phyloP scores from a whole-genome alignment of 176 grass and related monocot genomes.

The Triticum monococcum region DNA sequence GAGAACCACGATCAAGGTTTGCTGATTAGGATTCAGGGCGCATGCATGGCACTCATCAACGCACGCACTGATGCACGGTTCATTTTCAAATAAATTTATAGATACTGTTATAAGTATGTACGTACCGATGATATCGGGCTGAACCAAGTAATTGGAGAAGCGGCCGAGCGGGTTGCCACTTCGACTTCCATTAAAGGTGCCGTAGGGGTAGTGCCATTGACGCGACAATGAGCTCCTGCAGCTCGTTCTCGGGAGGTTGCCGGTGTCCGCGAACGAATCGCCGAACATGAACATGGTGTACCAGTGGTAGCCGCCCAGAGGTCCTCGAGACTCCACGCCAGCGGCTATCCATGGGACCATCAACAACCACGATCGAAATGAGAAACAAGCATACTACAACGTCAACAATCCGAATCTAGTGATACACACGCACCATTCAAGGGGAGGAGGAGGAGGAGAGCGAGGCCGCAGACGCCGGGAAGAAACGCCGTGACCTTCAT shows the following conservation, averaged over 20 bases:
- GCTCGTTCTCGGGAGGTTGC: background rate
- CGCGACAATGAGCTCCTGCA: background rate
- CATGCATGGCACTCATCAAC: background rate
- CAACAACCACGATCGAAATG: background rate
- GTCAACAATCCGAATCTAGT: background rate
- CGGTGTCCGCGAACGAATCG: slow-evolving; percentile 34
- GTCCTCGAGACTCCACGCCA: background rate
- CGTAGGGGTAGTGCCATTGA: slow-evolving; percentile 34
- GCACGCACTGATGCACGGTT: too few relatives aligned
- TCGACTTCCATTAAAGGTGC: background rate
- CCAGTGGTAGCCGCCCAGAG: background rate
- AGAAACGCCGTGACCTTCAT: background rate
- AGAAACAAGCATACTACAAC: background rate
- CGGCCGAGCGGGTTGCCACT: background rate
- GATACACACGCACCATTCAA: background rate
- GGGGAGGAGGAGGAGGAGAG: background rate
- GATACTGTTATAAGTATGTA: background rate
- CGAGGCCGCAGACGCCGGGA: background rate
- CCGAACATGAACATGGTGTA: slow-evolving; percentile 37
- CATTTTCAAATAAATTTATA: background rate
- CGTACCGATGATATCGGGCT: slow-evolving; percentile 31
- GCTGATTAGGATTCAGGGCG: background rate
- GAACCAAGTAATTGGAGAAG: slow-evolving; percentile 33
- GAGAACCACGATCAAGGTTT: background rate
- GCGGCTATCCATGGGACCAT: background rate